Conservation (phyloP, 2,329 filamentous ascomycete species). For the Fusarium bactridioides region DNA sequence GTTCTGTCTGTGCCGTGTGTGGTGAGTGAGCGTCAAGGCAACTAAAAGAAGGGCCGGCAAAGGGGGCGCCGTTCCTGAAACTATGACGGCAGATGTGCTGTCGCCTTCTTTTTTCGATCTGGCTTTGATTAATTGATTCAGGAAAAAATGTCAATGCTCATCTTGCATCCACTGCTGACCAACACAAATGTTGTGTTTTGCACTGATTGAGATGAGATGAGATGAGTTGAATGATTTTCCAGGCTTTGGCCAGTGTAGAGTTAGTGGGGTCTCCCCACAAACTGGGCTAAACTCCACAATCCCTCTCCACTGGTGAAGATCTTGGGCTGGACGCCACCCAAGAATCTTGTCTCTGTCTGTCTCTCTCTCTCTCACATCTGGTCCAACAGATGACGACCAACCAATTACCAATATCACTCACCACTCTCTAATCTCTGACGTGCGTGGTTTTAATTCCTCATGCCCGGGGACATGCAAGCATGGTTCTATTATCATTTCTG, state of each 20-base stretch:
- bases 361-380: background rate
- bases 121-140: background rate
- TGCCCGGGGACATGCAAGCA: background rate
- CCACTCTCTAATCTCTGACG: background rate
- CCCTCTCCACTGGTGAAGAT: background rate
- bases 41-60: slow-evolving; percentile 1
- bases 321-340: background rate
- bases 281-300: slow-evolving; percentile 14
- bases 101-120: background rate
- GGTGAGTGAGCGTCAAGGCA: background rate
- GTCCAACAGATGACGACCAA: background rate
- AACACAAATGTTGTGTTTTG: slow-evolving; percentile 1
- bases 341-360: background rate
- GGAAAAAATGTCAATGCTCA: background rate
- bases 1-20: background rate
- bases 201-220: background rate
- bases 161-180: background rate
- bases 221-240: background rate
- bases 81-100: slow-evolving; percentile 4
- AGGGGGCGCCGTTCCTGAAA: slow-evolving; percentile 17
- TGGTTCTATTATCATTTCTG: background rate
- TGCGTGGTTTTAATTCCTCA: background rate
- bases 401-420: background rate
- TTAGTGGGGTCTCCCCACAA: slow-evolving; percentile 14
- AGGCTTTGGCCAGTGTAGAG: background rate